A percentile compares a stretch with the other conserved stretches of the same genome.
Evolutionary conservation across 176 grass and related monocot genomes (phyloP).

Genomic region (Oryza coarctata): DNA sequence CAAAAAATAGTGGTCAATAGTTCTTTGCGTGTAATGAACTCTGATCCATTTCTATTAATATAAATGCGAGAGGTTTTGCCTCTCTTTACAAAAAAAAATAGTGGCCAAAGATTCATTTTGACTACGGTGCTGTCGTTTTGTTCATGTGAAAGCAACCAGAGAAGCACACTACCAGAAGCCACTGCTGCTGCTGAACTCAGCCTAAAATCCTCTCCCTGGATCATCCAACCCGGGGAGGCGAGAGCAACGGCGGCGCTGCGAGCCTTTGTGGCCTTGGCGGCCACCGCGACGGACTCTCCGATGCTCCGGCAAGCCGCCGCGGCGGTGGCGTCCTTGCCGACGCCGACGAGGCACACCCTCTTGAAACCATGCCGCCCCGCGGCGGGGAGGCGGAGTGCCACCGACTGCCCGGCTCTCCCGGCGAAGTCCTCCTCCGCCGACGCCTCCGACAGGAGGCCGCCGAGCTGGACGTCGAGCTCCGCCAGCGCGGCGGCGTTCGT

Average conservation of each 20-base stretch:
- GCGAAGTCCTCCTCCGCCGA: slow-evolving; percentile 83
- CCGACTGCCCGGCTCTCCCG: slow-evolving; percentile 76
- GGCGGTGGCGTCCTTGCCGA: not conserved
- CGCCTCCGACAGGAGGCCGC: slow-evolving; percentile 69
- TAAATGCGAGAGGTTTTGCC: no score
- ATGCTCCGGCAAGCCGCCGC: slow-evolving; percentile 47
- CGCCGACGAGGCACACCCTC: not conserved
- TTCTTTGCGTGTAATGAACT: no score
- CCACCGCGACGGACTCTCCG: slow-evolving; percentile 61
- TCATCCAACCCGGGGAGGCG: slow-evolving; percentile 48
- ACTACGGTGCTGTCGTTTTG: no score
- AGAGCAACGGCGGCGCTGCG: slow-evolving; percentile 63
- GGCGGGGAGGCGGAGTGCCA: slow-evolving; percentile 57
- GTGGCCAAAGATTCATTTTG: no score
- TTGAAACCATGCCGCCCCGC: slow-evolving; percentile 27
- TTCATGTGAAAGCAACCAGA: not conserved
- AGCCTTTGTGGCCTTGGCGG: slow-evolving; percentile 79
- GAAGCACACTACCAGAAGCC: slow-evolving; percentile 53
- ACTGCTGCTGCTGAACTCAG: slow-evolving; percentile 59
- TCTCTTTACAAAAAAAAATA: no score
- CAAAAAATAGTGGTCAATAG: no score
- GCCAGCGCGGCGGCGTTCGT: slow-evolving; percentile 59
- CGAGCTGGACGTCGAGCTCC: slow-evolving; percentile 63
- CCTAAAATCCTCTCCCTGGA: slow-evolving; percentile 48
- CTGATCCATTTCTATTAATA: no score